Evolutionary conservation across 352 stramenopile species (phyloP).

Genomic region (Pilasporangium apinafurcum): DNA sequence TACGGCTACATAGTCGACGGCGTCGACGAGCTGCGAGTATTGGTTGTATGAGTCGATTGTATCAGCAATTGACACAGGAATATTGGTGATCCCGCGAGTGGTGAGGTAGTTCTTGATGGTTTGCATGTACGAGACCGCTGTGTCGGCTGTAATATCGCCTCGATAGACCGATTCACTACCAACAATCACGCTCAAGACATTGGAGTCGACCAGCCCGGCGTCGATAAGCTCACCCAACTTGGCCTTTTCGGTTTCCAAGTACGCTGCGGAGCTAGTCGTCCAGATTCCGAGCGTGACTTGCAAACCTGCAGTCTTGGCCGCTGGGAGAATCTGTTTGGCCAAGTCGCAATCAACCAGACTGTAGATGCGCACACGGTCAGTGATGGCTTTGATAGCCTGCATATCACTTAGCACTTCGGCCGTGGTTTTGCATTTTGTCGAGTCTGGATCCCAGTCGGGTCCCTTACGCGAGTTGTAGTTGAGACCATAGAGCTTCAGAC

Average conservation of each 20-base stretch:
- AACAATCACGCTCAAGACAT: constrained; percentile 37
- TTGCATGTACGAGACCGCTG: constrained; percentile 49
- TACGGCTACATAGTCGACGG: constrained; percentile 47
- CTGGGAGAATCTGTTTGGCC: constrained; percentile 25
- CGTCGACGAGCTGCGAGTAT: constrained; percentile 36
- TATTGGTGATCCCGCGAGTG: constrained; percentile 20
- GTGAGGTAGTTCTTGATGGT: constrained; percentile 33
- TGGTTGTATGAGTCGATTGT: constrained; percentile 49
- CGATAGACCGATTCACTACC: constrained; percentile 59
- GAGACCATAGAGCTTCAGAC: constrained; percentile 45
- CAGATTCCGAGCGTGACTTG: constrained; percentile 53
- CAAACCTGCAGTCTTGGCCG: constrained; percentile 29
- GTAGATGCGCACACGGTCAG: constrained; percentile 54
- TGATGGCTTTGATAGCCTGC: constrained; percentile 21
- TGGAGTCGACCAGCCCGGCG: constrained; percentile 25
- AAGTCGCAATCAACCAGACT: constrained; percentile 43
- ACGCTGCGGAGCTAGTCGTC: constrained; percentile 27
- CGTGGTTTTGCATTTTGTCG: constrained; percentile 30
- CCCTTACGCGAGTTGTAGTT: constrained; percentile 62
- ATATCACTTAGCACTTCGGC: constrained; percentile 43
- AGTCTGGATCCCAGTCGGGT: constrained; percentile 26
- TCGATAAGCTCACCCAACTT: constrained; percentile 30
- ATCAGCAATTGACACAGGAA: constrained; percentile 56
- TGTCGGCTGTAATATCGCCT: constrained; percentile 29
- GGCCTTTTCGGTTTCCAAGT: constrained; percentile 32